Base-by-base conservation (phyloP, 2,329 filamentous ascomycete genomes). In the Dothistroma pini region DNA sequence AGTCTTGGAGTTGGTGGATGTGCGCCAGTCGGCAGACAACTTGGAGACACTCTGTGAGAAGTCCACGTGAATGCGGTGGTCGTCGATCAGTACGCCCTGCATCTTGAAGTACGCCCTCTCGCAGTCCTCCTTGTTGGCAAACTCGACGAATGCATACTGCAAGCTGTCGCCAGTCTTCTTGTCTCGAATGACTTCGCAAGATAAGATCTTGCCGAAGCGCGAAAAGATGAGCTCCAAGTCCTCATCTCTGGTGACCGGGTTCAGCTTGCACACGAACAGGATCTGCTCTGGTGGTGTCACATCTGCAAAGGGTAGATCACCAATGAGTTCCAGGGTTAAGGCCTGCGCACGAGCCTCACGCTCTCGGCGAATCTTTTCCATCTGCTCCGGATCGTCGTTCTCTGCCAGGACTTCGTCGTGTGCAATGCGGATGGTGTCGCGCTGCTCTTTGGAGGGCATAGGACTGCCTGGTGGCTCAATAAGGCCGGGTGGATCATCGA, bases 81-180 rank as follows among this genome's bases (percentile, higher is more conserved):
- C 95, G 71, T 99, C 95, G 66, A 99, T 97, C 58, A 99, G 79
- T 1, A 97, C 93, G 1, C 89, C 91, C 75, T 99, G 92, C 95
- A 99, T 99, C 78, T 99, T 99, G 80, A 96, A 95, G 72, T 97
- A 99, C 2, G 95, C 95, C 56, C 90, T 86, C 77, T 99, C 95
- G 75, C 95, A 97, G 57, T 93, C 90, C 67, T 89, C 86, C 77
- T 97, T 95, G 58, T 96, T 89, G 61, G 93, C 90, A 70, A 93
- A 99, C 74, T 99, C 95, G 71, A 99, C 96, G 69, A 99, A 99
- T 1, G 95, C 92, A 73, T 99, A 99, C 75, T 99, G 95, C 54
- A 99, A 78, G 71, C 91, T 96, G 77, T 99, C 95, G 4, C 92
- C 92, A 0, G 93, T 97, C 71, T 91, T 91, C 73, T 90, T 90